phyloP scores from a whole-genome alignment of 2,329 filamentous ascomycete species.

The Xylaria sp. region DNA sequence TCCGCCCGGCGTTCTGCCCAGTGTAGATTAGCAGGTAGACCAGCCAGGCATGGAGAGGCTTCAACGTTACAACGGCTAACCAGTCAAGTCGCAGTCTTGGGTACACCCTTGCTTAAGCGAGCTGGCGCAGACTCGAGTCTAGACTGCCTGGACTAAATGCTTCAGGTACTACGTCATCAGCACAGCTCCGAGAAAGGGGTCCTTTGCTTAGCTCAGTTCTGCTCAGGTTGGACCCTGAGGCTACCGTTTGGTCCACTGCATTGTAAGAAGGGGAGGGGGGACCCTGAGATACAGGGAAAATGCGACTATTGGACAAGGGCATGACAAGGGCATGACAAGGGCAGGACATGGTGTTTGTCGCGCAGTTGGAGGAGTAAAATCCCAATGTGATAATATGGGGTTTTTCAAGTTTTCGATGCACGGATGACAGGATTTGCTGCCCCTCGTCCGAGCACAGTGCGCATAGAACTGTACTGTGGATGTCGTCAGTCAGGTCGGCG shows the following conservation, averaged over 20 bases:
- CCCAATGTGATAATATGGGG: conserved; percentile 8
- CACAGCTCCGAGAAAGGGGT: neutral
- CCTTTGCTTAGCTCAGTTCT: neutral
- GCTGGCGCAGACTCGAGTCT: conserved; percentile 1
- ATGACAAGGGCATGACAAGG: neutral
- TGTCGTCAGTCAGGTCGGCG: neutral
- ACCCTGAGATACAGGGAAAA: conserved; percentile 13
- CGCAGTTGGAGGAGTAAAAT: neutral
- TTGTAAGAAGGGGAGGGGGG: conserved; percentile 9
- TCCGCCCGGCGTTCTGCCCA: too few relatives aligned
- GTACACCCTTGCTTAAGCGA: conserved; percentile 7
- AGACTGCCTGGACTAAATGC: neutral
- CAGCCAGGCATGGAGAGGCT: neutral
- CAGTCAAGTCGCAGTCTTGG: neutral
- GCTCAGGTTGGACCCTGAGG: conserved; percentile 21
- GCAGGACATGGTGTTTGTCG: neutral
- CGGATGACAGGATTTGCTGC: neutral
- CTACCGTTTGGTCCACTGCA: too few relatives aligned
- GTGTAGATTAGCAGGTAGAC: neutral
- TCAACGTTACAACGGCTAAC: neutral
- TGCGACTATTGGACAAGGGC: neutral
- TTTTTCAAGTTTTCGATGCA: conserved; percentile 14
- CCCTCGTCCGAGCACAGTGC: neutral
- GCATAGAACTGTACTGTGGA: neutral
- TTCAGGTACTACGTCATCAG: conserved; percentile 13